Conservation (phyloP, 1,284 basidiomycete genomes). For the Ceratobasidium sp. region DNA sequence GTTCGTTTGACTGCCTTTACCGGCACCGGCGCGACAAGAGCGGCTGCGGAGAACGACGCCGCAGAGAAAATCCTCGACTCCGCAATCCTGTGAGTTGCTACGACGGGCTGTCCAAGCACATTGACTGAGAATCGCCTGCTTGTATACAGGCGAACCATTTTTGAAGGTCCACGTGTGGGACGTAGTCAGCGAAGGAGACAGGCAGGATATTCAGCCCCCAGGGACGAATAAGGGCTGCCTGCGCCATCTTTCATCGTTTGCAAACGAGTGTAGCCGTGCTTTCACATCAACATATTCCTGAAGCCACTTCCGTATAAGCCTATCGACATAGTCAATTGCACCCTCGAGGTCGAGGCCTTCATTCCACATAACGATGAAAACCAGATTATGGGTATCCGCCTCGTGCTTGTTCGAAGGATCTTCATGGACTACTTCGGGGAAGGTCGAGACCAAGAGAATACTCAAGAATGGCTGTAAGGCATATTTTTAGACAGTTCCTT, state of each 20-base stretch:
- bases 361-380: constrained; percentile 59
- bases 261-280: constrained; percentile 55
- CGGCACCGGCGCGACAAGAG: not conserved
- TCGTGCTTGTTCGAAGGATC: not conserved
- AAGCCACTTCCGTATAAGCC: constrained; percentile 56
- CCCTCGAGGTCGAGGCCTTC: constrained; percentile 55
- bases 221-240: too few species aligned
- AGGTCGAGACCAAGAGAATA: too few species aligned
- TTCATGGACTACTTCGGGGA: too few species aligned
- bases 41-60: not conserved
- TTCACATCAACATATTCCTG: constrained; percentile 55
- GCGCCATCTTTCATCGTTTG: too few species aligned
- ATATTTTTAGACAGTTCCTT: too few species aligned
- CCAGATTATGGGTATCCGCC: constrained; percentile 60
- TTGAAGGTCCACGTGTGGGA: not conserved
- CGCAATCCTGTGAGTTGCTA: not conserved
- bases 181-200: too few species aligned
- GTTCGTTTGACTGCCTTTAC: not conserved
- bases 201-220: too few species aligned
- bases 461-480: too few species aligned
- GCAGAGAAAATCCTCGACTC: not conserved
- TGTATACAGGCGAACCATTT: not conserved
- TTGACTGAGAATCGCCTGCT: not conserved
- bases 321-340: constrained; percentile 55
- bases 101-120: not conserved